Conservation (phyloP, 441 rosid genomes). For the Biscutella auriculata region DNA sequence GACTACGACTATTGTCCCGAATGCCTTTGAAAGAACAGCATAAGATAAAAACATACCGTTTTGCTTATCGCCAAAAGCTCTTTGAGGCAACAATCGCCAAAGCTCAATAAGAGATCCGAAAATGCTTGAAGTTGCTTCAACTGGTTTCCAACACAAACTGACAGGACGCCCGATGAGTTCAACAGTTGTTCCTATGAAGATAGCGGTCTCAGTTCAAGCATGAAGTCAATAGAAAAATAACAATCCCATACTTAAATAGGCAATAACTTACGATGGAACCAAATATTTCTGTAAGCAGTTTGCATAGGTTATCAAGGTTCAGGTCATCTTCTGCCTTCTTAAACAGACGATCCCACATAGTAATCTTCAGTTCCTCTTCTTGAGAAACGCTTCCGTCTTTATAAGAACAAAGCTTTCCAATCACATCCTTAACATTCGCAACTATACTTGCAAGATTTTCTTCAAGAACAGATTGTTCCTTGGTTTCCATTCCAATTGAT, state of each 20-base stretch:
- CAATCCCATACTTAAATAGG: not conserved
- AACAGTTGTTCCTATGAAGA: constrained; percentile 50
- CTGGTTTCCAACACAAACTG: constrained; percentile 33
- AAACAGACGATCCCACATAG: constrained; percentile 59
- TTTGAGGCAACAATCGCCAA: constrained; percentile 48
- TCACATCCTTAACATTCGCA: constrained; percentile 29
- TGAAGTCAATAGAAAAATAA: constrained; percentile 2
- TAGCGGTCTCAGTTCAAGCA: constrained; percentile 7
- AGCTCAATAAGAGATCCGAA: constrained; percentile 48
- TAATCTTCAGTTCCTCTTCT: constrained; percentile 34
- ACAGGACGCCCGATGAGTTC: constrained; percentile 29
- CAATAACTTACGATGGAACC: constrained; percentile 43
- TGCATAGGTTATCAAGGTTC: constrained; percentile 37
- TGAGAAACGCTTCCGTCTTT: constrained; percentile 25
- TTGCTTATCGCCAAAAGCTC: constrained; percentile 67
- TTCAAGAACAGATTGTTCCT: constrained; percentile 20
- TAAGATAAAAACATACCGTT: constrained; percentile 36
- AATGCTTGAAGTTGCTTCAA: constrained; percentile 40
- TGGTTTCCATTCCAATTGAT: constrained; percentile 30
- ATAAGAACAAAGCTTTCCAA: constrained; percentile 35
- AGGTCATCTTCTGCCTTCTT: constrained; percentile 36
- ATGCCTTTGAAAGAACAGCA: not conserved
- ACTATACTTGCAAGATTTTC: constrained; percentile 31
- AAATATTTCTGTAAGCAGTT: constrained; percentile 38
- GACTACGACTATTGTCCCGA: not conserved